Evolutionary conservation across 306 rosid genomes (phyloP), one percentile per base, ranked within the genome.

Genomic region (Astragalus glycyphyllos): DNA sequence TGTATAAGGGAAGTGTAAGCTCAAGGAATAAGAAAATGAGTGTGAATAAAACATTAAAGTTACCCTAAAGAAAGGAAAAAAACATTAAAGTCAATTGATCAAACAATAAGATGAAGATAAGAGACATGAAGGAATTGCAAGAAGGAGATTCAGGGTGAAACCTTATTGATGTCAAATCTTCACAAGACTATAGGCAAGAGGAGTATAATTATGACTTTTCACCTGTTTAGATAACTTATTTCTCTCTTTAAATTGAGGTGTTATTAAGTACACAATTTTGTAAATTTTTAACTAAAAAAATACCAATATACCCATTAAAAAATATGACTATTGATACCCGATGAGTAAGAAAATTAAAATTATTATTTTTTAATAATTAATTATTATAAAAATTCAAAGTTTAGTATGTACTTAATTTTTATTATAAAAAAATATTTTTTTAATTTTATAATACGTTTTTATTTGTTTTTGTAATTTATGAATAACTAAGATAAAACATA

Each of bases 91-190:
- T 11, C 9, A 46, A 66, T 35, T 20, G 31, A 31, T 58, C 37
- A 29, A 35, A 66, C 66, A 38, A 13, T 66, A n/a, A 7, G 41
- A 14, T 55, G 45, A 65, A 65, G 17, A 74, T n/a, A n/a, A n/a
- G n/a, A n/a, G n/a, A n/a, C n/a, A n/a, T n/a, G n/a, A n/a, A n/a
- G n/a, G n/a, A n/a, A n/a, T n/a, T n/a, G n/a, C n/a, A n/a, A n/a
- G n/a, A n/a, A n/a, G n/a, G n/a, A n/a, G n/a, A n/a, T n/a, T n/a
- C n/a, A n/a, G n/a, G n/a, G n/a, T n/a, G n/a, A n/a, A 57, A 31
- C 65, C 17, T 45, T 46, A 32, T 41, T 64, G 74, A 40, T 55
- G 66, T 47, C 73, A 35, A 48, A 67, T 68, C 74, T 68, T 20
- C 23, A 20, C n/a, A n/a, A n/a, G n/a, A 20, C 74, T 47, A 67